A percentile compares a stretch with the other conserved stretches of the same genome.
Evolutionary conservation across 2,329 filamentous ascomycete species (phyloP).

Genomic region (Fusarium sp.): DNA sequence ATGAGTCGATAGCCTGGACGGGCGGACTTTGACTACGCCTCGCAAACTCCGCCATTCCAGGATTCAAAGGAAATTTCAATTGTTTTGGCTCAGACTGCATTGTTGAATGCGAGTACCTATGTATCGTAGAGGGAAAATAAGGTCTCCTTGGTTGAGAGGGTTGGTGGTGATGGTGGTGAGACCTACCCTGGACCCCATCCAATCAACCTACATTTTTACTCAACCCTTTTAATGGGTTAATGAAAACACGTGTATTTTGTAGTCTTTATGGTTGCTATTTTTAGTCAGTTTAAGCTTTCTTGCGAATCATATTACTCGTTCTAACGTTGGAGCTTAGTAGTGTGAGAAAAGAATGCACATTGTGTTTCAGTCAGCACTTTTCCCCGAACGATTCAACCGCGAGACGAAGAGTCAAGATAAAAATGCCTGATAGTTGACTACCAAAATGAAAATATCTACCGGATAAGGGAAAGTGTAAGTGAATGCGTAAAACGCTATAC

Average conservation of each 20-base stretch:
- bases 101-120: neutral
- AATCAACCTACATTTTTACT: neutral
- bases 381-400: neutral
- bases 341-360: neutral
- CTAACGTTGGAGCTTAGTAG: neutral
- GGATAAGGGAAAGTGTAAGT: neutral
- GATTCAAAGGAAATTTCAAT: neutral
- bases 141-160: neutral
- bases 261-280: neutral
- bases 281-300: neutral
- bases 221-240: too few species aligned
- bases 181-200: neutral
- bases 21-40: neutral
- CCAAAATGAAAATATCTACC: conserved; percentile 6
- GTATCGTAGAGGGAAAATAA: neutral
- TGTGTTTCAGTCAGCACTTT: neutral
- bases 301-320: neutral
- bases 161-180: neutral
- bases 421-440: neutral
- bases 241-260: neutral
- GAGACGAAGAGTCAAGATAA: neutral
- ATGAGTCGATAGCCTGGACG: neutral
- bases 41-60: neutral
- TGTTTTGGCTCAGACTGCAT: neutral
- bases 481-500: neutral